Evolutionary conservation across 225 moss, liverwort and hornwort genomes (phyloP).

Genomic region (Anthoceros angustus): DNA sequence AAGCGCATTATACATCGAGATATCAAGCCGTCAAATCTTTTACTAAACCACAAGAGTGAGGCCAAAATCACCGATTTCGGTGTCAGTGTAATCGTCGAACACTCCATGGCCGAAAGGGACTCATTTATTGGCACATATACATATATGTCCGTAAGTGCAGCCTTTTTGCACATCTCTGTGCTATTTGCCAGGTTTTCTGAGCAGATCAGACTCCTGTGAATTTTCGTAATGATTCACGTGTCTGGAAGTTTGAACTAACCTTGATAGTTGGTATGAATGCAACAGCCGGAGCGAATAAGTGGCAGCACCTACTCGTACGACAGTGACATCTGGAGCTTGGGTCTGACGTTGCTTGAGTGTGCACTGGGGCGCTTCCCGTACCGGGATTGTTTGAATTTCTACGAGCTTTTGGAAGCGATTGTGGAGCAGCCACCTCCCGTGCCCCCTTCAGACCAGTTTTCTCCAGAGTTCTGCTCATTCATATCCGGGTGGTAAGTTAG

Average conservation of each 20-base stretch:
- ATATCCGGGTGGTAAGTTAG: slow-evolving; percentile 65
- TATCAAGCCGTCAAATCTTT: slow-evolving; percentile 87
- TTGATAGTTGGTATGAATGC: neutral
- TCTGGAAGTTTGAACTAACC: neutral
- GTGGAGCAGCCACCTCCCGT: slow-evolving; percentile 83
- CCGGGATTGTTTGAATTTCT: slow-evolving; percentile 85
- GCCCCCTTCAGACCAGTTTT: slow-evolving; percentile 63
- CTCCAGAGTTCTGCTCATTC: slow-evolving; percentile 95
- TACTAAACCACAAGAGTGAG: slow-evolving; percentile 71
- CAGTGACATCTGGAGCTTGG: slow-evolving; percentile 96
- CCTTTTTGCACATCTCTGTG: neutral
- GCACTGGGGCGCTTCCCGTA: slow-evolving; percentile 84
- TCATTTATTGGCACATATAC: slow-evolving; percentile 92
- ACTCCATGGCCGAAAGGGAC: slow-evolving; percentile 76
- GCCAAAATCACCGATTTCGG: slow-evolving; percentile 94
- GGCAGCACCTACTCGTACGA: slow-evolving; percentile 76
- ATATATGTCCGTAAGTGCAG: slow-evolving; percentile 65
- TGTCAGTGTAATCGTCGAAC: slow-evolving; percentile 74
- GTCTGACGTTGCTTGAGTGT: slow-evolving; percentile 81
- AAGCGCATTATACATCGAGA: slow-evolving; percentile 86
- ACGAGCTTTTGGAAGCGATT: slow-evolving; percentile 81
- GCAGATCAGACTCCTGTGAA: neutral
- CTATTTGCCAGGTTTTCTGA: neutral
- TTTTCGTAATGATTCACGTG: neutral
- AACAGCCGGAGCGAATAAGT: slow-evolving; percentile 81